Evolutionary conservation across 116 monocot genomes (phyloP).

Genomic region (Posidonia oceanica): DNA sequence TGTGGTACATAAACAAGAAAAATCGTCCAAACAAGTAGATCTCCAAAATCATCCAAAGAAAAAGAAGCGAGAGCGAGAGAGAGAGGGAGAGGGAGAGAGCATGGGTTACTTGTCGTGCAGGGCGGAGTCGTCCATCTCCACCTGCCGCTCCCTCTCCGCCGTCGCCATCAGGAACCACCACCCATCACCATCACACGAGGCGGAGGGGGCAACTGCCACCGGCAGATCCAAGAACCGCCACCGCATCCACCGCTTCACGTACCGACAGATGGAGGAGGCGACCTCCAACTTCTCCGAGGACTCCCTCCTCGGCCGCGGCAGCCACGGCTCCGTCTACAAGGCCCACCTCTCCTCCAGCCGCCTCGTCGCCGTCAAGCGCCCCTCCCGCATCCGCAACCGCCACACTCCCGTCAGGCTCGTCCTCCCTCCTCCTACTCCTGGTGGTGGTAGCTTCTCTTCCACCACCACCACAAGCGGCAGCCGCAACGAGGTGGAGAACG

Average conservation of each 20-base stretch:
- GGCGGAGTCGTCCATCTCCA: constrained; percentile 18
- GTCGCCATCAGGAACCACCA: not conserved
- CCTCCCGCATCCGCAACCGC: constrained; percentile 16
- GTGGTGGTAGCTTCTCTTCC: not conserved
- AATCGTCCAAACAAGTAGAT: no score
- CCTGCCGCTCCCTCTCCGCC: constrained; percentile 24
- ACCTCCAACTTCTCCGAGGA: constrained; percentile 53
- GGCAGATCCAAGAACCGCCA: not conserved
- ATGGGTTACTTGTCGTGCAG: constrained; percentile 38
- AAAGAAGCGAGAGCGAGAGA: not conserved
- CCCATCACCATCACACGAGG: not conserved
- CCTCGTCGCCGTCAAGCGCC: constrained; percentile 38
- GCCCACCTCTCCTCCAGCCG: constrained; percentile 23
- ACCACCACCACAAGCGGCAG: not conserved
- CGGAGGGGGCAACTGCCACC: no score
- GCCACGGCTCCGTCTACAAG: constrained; percentile 60
- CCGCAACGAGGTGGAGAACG: constrained; percentile 40
- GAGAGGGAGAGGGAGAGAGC: not conserved
- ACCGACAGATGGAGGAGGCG: constrained; percentile 37
- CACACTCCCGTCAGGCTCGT: not conserved
- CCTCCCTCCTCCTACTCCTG: not conserved
- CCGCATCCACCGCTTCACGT: constrained; percentile 27
- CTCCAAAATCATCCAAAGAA: no score
- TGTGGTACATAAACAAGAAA: no score
- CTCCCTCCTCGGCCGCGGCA: constrained; percentile 58